Conservation (phyloP, 2,329 filamentous ascomycete genomes). For the Gliomastix tumulicola region DNA sequence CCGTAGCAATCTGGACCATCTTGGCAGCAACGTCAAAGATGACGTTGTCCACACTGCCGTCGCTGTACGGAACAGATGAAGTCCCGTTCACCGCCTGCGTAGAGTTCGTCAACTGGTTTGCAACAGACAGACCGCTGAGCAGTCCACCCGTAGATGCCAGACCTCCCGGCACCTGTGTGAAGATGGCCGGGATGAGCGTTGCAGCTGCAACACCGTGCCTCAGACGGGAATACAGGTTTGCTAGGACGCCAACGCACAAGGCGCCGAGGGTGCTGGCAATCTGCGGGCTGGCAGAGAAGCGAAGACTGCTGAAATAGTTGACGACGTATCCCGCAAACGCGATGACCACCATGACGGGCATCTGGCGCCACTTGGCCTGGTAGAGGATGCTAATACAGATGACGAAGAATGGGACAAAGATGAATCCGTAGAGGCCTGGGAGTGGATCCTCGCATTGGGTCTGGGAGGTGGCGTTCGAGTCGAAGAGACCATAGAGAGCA, state of each 20-base stretch:
- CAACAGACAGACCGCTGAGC: constrained; percentile 34
- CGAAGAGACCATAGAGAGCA: constrained; percentile 55
- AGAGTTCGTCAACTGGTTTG: constrained; percentile 31
- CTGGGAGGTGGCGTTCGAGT: constrained; percentile 40
- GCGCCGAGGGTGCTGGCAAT: constrained; percentile 73
- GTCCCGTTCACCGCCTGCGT: constrained; percentile 25
- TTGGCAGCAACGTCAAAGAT: constrained; percentile 38
- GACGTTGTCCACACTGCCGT: constrained; percentile 21
- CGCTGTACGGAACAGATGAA: constrained; percentile 11
- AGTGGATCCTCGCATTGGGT: constrained; percentile 37
- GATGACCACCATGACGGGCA: constrained; percentile 70
- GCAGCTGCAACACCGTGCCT: constrained; percentile 43
- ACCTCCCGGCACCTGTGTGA: constrained; percentile 40
- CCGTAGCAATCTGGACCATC: constrained; percentile 47
- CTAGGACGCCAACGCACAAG: constrained; percentile 67
- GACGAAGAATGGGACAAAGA: constrained; percentile 69
- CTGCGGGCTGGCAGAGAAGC: constrained; percentile 63
- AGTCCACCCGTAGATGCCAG: constrained; percentile 38
- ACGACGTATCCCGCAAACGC: constrained; percentile 68
- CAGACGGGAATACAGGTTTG: constrained; percentile 66
- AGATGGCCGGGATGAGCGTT: constrained; percentile 39
- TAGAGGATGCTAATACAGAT: constrained; percentile 70
- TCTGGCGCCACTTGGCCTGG: constrained; percentile 75
- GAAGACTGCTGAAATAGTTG: constrained; percentile 63
- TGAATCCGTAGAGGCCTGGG: constrained; percentile 43